Conservation (phyloP, 1,284 basidiomycete genomes). For the Porodaedalea pini region DNA sequence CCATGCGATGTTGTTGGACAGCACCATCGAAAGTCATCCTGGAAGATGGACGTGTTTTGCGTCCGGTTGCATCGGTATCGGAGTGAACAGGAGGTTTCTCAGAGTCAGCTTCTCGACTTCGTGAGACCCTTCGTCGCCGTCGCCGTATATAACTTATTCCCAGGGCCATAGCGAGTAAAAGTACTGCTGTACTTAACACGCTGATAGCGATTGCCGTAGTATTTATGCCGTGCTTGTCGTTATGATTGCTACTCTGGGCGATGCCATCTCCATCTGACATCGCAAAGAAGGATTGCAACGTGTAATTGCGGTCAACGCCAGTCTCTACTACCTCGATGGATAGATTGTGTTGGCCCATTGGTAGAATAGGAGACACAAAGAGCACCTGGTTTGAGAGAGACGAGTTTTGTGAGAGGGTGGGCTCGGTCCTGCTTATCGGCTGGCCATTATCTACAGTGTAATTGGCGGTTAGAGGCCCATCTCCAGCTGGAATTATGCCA, state of each 20-base stretch:
- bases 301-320: slow-evolving; percentile 12
- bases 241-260: background rate
- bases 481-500: slow-evolving; percentile 7
- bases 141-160: background rate
- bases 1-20: too few species aligned
- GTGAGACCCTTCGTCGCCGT: too few species aligned
- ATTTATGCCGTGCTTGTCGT: background rate
- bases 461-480: slow-evolving; percentile 11
- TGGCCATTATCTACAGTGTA: slow-evolving; percentile 13
- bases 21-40: too few species aligned
- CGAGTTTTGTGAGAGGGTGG: background rate
- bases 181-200: background rate
- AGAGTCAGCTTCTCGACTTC: too few species aligned
- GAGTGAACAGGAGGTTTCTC: too few species aligned
- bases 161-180: background rate
- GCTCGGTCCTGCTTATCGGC: background rate
- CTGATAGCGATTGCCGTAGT: slow-evolving; percentile 5
- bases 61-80: too few species aligned
- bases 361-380: background rate
- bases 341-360: slow-evolving; percentile 11
- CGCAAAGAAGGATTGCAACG: slow-evolving; percentile 6
- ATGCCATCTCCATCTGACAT: background rate
- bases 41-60: too few species aligned
- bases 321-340: slow-evolving; percentile 5
- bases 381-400: background rate